Evolutionary conservation across 345 rosid species (phyloP).

Genomic region (Hypericum androsaemum): DNA sequence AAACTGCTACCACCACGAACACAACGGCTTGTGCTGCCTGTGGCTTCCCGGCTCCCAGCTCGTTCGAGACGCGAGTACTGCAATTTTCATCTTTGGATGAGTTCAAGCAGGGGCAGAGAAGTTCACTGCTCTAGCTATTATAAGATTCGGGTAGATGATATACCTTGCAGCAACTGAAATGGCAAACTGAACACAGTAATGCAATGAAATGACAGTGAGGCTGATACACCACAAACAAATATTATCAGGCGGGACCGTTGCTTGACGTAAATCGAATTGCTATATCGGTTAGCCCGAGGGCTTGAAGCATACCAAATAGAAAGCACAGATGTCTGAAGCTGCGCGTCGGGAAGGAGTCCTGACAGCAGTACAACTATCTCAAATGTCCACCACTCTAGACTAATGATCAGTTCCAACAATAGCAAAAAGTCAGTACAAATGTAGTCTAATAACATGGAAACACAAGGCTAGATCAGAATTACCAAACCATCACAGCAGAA

Average conservation of each 20-base stretch:
- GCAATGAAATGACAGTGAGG: neutral
- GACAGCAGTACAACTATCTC: neutral
- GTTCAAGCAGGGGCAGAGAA: neutral
- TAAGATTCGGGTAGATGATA: neutral
- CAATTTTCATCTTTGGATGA: neutral
- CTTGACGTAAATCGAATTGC: too few relatives aligned
- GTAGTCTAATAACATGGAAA: neutral
- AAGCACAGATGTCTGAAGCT: slow-evolving; percentile 1
- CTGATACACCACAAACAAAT: neutral
- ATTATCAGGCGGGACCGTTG: neutral
- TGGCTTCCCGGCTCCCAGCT: slow-evolving; percentile 3
- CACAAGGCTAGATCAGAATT: neutral
- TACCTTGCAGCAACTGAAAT: slow-evolving; percentile 1
- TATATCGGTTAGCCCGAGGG: neutral
- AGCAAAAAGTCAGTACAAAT: neutral
- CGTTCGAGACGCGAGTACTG: slow-evolving; percentile 1
- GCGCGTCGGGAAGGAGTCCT: neutral
- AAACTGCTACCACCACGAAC: neutral
- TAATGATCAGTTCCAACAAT: neutral
- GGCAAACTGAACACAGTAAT: neutral
- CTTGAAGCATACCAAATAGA: neutral
- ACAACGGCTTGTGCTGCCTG: neutral
- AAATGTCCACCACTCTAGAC: neutral
- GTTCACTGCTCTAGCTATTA: neutral
- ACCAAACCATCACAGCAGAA: slow-evolving; percentile 3